Conservation (phyloP, 2,329 filamentous ascomycete genomes). For the Moelleriella libera region DNA sequence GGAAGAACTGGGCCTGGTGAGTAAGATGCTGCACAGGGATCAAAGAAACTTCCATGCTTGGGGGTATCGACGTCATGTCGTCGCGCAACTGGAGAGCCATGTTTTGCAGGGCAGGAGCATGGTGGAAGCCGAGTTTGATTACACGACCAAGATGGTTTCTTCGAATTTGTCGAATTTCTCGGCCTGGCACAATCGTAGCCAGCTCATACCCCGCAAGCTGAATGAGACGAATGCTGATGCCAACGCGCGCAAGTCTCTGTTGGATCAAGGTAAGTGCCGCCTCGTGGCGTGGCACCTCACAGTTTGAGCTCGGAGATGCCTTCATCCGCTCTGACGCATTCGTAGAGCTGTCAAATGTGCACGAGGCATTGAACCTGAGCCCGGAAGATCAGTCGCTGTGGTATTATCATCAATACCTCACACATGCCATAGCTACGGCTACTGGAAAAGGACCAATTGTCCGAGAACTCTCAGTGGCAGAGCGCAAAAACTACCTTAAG, state of each 20-base stretch:
- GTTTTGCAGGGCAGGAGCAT: constrained; percentile 43
- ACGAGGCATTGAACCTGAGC: constrained; percentile 70
- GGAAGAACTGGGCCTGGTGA: constrained; percentile 66
- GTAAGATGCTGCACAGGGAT: constrained; percentile 80
- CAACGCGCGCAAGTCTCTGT: constrained; percentile 47
- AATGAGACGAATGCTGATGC: constrained; percentile 53
- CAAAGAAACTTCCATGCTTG: constrained; percentile 93
- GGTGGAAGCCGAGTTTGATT: constrained; percentile 70
- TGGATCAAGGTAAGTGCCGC: constrained; percentile 43
- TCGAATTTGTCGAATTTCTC: constrained; percentile 90
- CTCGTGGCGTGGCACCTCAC: too few species aligned
- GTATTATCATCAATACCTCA: constrained; percentile 89
- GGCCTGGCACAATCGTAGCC: constrained; percentile 85
- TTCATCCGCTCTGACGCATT: background rate
- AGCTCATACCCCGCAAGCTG: constrained; percentile 65
- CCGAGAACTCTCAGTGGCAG: constrained; percentile 33
- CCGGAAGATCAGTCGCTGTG: constrained; percentile 92
- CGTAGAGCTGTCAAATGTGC: constrained; percentile 59
- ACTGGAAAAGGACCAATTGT: constrained; percentile 6
- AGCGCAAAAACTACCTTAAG: constrained; percentile 51
- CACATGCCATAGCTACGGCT: constrained; percentile 49
- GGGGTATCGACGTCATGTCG: constrained; percentile 74
- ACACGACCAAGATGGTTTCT: constrained; percentile 79
- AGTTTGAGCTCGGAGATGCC: background rate
- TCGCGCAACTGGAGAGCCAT: constrained; percentile 56